Base-by-base conservation (phyloP, 1,284 basidiomycete genomes). In the Blastosporella zonata region DNA sequence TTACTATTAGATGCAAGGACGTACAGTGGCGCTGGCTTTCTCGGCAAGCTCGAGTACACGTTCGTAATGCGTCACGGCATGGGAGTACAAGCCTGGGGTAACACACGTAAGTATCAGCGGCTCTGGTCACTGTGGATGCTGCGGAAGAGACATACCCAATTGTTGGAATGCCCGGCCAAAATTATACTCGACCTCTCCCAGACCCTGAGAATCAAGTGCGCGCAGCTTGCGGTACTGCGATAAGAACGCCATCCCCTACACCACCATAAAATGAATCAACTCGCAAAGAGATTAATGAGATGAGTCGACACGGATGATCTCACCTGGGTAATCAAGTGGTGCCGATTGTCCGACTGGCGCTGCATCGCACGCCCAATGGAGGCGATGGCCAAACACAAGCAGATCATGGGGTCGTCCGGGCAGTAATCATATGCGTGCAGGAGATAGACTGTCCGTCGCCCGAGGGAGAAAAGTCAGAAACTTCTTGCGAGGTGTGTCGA, bases 81-180 rank as follows among this genome's bases (percentile, higher is more conserved):
- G 80, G 9, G 88, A 82, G 41, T 84, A 76, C 7, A 97, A 68
- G 7, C 90, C 93, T 94, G 46, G 47, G 47, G 48, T 20, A 2
- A 12, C 3, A 4, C 5, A 6, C 2, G 5, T 18, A 17, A 18
- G 3, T 22, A 37, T 18, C 6, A 21, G 12, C 2, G 13, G 10
- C 20, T 4, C 20, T 17, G 13, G 21, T 34, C 44, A 31, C 27
- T 25, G 18, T 37, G 39, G n/a, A 47, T 10, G 15, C 9, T 34
- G 21, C 4, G 29, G 10, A 31, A 7, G 29, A 13, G 36, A 44
- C 71, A 58, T 60, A 93, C 93, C 90, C 12, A 98, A 72, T 49
- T 93, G 88, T 62, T 99, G 95, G 63, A 97, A 97, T 0, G 84
- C 80, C 36, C 96, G 74, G 0, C 87, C 96, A 62, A 92, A 90